Conservation (phyloP, 2,329 filamentous ascomycete species). For the Colletotrichum filicis region DNA sequence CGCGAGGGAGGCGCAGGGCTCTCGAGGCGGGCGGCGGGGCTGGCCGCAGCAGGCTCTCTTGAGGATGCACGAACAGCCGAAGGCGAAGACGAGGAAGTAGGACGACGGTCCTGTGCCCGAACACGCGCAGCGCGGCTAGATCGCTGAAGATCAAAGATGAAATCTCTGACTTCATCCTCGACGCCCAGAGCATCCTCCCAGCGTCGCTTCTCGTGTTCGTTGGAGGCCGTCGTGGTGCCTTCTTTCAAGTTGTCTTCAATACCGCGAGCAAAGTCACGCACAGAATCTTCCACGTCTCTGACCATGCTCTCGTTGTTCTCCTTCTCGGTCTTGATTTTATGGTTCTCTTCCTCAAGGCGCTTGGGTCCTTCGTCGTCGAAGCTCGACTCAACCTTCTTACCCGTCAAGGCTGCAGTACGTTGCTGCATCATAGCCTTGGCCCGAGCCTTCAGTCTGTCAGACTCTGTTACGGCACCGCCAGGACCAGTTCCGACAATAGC, state of each 20-base stretch:
- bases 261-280: slow-evolving; percentile 85
- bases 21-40: slow-evolving; percentile 55
- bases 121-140: slow-evolving; percentile 82
- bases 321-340: slow-evolving; percentile 82
- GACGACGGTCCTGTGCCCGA: slow-evolving; percentile 66
- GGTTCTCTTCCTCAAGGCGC: slow-evolving; percentile 88
- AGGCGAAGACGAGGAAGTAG: slow-evolving; percentile 51
- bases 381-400: slow-evolving; percentile 76
- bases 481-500: slow-evolving; percentile 92
- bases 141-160: slow-evolving; percentile 95
- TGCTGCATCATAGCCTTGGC: slow-evolving; percentile 99
- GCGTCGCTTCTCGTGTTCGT: slow-evolving; percentile 89
- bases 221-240: slow-evolving; percentile 77
- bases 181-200: slow-evolving; percentile 98
- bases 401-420: slow-evolving; percentile 89
- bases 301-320: slow-evolving; percentile 98
- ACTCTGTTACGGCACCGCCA: slow-evolving; percentile 89
- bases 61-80: slow-evolving; percentile 54
- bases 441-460: slow-evolving; percentile 92
- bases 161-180: slow-evolving; percentile 96
- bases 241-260: slow-evolving; percentile 92
- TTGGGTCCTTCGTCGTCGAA: slow-evolving; percentile 85
- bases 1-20: slow-evolving; percentile 65
- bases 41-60: slow-evolving; percentile 47
- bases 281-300: slow-evolving; percentile 94